A percentile compares a stretch with the other conserved stretches of the same genome.
Conservation (phyloP, 2,329 filamentous ascomycete species). For the Fonsecaea monophora region DNA sequence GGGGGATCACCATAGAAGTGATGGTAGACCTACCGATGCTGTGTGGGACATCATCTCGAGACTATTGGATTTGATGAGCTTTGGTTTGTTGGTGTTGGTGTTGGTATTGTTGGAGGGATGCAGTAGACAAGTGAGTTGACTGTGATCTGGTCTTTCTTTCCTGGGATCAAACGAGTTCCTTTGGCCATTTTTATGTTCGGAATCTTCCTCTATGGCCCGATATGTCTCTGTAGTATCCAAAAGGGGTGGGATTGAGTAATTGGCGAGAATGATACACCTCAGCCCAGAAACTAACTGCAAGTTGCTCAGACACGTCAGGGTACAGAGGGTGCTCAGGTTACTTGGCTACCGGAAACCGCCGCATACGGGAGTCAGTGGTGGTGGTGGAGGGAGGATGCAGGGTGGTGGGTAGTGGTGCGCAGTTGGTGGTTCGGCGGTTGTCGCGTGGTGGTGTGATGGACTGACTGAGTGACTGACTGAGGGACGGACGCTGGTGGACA, state of each 20-base stretch:
- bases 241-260: neutral
- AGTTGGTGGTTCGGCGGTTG: too few relatives aligned
- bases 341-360: conserved; percentile 15
- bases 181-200: conserved; percentile 6
- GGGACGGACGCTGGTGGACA: too few relatives aligned
- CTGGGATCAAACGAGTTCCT: neutral
- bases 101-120: neutral
- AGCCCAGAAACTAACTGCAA: neutral
- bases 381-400: neutral
- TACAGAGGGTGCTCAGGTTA: too few relatives aligned
- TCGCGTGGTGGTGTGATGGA: neutral
- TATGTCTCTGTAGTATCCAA: conserved; percentile 5
- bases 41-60: conserved; percentile 32
- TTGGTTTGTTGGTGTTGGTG: neutral
- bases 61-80: neutral
- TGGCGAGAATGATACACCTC: neutral
- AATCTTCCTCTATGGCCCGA: neutral
- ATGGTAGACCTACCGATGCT: conserved; percentile 19
- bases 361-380: neutral
- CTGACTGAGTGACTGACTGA: neutral
- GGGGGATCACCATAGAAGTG: neutral
- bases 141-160: conserved; percentile 4
- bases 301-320: neutral
- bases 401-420: too few relatives aligned
- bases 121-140: neutral